These are phyloP conservation scores for Penicillium coprophilum DNA, from an alignment of 495 filamentous ascomycete genomes.

Conservation along the genomic window DNA sequence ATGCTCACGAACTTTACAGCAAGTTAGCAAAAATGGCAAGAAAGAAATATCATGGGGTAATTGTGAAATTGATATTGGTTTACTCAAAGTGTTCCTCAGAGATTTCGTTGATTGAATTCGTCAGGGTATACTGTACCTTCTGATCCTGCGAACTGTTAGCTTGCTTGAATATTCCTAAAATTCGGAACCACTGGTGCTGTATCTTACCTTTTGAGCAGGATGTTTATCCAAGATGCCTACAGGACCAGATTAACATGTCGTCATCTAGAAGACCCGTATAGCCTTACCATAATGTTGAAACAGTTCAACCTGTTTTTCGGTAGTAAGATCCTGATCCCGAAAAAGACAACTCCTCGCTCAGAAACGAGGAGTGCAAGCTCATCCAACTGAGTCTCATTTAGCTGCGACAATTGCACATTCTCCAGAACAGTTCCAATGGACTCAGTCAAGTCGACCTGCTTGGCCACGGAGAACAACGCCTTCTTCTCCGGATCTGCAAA, in stretches of 20 bases:
- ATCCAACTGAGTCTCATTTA: slow-evolving; percentile 40
- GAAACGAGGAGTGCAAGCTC: slow-evolving; percentile 47
- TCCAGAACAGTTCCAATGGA: slow-evolving; percentile 48
- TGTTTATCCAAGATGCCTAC: slow-evolving; percentile 44
- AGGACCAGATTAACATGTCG: background rate
- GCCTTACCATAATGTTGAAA: slow-evolving; percentile 51
- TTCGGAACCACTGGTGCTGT: background rate
- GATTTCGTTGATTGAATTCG: too few relatives aligned
- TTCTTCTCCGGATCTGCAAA: slow-evolving; percentile 55
- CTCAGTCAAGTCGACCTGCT: slow-evolving; percentile 50
- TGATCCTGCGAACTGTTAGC: slow-evolving; percentile 9
- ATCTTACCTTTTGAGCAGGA: slow-evolving; percentile 45
- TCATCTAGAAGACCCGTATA: background rate
- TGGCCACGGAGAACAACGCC: slow-evolving; percentile 47
- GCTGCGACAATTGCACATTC: slow-evolving; percentile 44
- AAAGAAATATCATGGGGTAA: background rate
- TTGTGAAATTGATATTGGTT: background rate
- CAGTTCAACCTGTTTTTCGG: slow-evolving; percentile 49
- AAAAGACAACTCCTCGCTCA: slow-evolving; percentile 47
- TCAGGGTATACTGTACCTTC: background rate
- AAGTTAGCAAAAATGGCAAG: background rate
- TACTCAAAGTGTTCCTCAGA: too few relatives aligned
- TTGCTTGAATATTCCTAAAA: background rate
- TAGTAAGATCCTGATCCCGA: slow-evolving; percentile 50
- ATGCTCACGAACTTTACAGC: slow-evolving; percentile 35